A percentile compares a stretch with the other conserved stretches of the same genome.
phyloP scores from a whole-genome alignment of 768 basidiomycete genomes.

The Ephemerocybe angulata region DNA sequence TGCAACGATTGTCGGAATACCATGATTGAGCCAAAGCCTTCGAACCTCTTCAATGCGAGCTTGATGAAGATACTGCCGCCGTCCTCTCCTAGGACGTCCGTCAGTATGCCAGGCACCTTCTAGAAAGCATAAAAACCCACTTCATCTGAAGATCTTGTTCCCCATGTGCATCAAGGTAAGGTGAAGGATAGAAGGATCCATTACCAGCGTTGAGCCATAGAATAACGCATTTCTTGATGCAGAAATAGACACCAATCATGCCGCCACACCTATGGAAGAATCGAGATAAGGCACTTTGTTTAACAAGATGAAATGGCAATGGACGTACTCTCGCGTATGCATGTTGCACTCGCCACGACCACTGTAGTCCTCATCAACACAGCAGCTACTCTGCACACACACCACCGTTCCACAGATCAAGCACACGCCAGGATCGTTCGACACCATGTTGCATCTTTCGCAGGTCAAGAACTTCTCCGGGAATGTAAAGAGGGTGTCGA shows the following conservation, averaged over 20 bases:
- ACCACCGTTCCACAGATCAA: conserved; percentile 83
- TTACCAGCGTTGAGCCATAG: conserved; percentile 85
- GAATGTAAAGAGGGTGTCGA: conserved; percentile 80
- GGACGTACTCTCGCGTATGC: conserved; percentile 87
- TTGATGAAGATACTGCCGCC: conserved; percentile 81
- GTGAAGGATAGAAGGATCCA: conserved; percentile 85
- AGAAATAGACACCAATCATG: conserved; percentile 82
- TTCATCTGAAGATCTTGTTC: conserved; percentile 91
- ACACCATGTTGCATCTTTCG: conserved; percentile 70
- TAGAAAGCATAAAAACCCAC: conserved; percentile 38
- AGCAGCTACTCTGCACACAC: conserved; percentile 93
- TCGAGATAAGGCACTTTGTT: conserved; percentile 5
- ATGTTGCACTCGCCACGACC: conserved; percentile 89
- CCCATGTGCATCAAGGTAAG: conserved; percentile 92
- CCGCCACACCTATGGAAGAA: conserved; percentile 72
- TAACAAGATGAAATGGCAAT: conserved; percentile 2
- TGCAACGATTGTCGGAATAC: conserved; percentile 86
- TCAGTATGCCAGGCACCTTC: neutral
- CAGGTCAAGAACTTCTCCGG: conserved; percentile 75
- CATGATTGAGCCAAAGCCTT: conserved; percentile 86
- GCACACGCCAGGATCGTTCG: conserved; percentile 86
- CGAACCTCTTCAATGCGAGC: conserved; percentile 90
- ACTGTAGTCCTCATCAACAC: conserved; percentile 62
- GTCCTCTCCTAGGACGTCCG: conserved; percentile 60
- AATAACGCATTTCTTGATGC: conserved; percentile 88